Evolutionary conservation across 108 stramenopile species (phyloP).

Genomic region (Cyclostephanos tholiformis): DNA sequence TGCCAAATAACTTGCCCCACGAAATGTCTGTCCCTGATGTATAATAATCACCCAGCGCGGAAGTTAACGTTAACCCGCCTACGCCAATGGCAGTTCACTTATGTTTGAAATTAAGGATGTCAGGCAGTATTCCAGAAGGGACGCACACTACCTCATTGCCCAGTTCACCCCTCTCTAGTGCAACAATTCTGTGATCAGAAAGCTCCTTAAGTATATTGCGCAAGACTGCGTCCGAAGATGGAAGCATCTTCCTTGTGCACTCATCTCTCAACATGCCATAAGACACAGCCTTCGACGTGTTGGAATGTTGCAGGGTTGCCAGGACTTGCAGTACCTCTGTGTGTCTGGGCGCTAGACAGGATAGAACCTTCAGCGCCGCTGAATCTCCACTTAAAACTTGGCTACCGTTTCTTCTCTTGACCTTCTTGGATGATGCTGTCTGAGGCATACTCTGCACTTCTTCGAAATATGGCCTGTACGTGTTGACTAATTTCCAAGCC

Average conservation of each 20-base stretch:
- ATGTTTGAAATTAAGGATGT: slow-evolving; percentile 25
- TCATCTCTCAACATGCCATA: slow-evolving; percentile 50
- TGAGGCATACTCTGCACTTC: slow-evolving; percentile 50
- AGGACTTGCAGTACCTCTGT: slow-evolving; percentile 68
- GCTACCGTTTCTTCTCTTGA: slow-evolving; percentile 18
- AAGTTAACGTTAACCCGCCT: too few relatives aligned
- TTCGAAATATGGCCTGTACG: slow-evolving; percentile 68
- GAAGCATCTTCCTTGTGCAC: slow-evolving; percentile 55
- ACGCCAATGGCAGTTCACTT: background rate
- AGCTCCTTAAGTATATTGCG: slow-evolving; percentile 59
- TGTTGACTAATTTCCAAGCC: slow-evolving; percentile 65
- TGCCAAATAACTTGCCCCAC: too few relatives aligned
- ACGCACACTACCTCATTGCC: slow-evolving; percentile 20
- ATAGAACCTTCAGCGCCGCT: slow-evolving; percentile 39
- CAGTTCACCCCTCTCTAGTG: slow-evolving; percentile 19
- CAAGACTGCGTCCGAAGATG: slow-evolving; percentile 50
- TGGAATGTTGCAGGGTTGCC: slow-evolving; percentile 56
- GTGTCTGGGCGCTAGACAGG: slow-evolving; percentile 61
- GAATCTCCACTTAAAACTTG: slow-evolving; percentile 5
- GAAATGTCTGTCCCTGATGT: too few relatives aligned
- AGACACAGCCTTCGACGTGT: slow-evolving; percentile 24
- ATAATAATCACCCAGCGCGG: too few relatives aligned
- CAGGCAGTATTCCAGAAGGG: slow-evolving; percentile 21
- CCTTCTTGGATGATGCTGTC: slow-evolving; percentile 19
- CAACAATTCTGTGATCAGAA: slow-evolving; percentile 62